Evolutionary conservation across 2,329 filamentous ascomycete species (phyloP).

Genomic region (Tolypocladium album): DNA sequence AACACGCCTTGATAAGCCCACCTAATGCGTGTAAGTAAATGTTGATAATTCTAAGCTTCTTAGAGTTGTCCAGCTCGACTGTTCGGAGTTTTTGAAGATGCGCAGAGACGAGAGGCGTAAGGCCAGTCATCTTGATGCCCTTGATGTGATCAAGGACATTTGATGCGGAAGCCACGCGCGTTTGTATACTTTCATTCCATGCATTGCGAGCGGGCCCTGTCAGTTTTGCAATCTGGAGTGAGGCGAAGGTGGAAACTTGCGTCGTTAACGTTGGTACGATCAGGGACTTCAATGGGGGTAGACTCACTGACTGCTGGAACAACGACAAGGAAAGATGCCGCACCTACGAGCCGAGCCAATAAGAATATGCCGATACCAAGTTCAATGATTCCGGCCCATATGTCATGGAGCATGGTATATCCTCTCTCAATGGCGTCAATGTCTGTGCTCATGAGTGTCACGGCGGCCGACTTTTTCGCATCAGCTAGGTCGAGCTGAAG

Average conservation of each 20-base stretch:
- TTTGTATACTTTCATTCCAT: conserved; percentile 19
- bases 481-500: conserved; percentile 16
- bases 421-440: conserved; percentile 21
- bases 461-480: conserved; percentile 21
- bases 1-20: neutral
- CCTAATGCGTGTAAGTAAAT: conserved; percentile 3
- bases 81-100: conserved; percentile 6
- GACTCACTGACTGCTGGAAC: conserved; percentile 53
- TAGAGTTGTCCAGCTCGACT: conserved; percentile 7
- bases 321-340: conserved; percentile 24
- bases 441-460: conserved; percentile 34
- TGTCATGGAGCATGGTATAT: conserved; percentile 15
- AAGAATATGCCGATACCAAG: conserved; percentile 6
- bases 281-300: neutral
- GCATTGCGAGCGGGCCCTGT: conserved; percentile 26
- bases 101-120: conserved; percentile 7
- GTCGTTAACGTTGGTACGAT: conserved; percentile 7
- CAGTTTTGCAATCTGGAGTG: conserved; percentile 30
- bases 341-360: conserved; percentile 2
- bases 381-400: conserved; percentile 21
- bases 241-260: conserved; percentile 26
- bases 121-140: conserved; percentile 23
- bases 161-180: conserved; percentile 17
- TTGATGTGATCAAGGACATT: conserved; percentile 21
- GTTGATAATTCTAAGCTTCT: conserved; percentile 1